Conservation (phyloP, 768 basidiomycete genomes). For the Neoboletus subvelutipes region DNA sequence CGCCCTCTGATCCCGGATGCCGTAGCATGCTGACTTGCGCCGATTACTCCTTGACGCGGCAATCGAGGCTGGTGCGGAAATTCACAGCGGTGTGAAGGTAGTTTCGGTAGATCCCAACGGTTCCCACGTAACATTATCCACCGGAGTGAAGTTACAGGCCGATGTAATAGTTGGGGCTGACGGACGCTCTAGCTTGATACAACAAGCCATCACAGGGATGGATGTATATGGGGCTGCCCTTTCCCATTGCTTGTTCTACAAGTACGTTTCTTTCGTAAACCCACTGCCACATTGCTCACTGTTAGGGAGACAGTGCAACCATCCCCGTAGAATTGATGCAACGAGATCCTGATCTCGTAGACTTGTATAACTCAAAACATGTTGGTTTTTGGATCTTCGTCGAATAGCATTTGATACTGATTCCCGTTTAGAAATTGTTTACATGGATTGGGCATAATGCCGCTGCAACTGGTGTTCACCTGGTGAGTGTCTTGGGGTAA, state of each 20-base stretch:
- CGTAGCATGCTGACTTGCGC: conserved; percentile 54
- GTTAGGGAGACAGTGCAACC: conserved; percentile 34
- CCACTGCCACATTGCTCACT: neutral
- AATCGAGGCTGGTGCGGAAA: conserved; percentile 44
- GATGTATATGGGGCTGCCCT: conserved; percentile 30
- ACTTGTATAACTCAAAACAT: conserved; percentile 24
- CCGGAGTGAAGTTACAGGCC: conserved; percentile 43
- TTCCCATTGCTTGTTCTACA: conserved; percentile 41
- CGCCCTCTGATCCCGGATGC: neutral
- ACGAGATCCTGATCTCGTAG: conserved; percentile 39
- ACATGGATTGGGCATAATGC: conserved; percentile 26
- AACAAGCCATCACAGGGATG: conserved; percentile 33
- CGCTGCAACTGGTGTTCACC: conserved; percentile 21
- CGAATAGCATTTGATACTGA: neutral
- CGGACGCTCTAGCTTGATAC: conserved; percentile 47
- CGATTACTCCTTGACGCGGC: conserved; percentile 48
- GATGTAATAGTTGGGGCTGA: conserved; percentile 65
- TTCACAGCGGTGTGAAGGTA: conserved; percentile 43
- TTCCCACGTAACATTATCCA: conserved; percentile 37
- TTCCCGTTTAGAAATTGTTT: conserved; percentile 8
- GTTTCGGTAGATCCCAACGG: conserved; percentile 35
- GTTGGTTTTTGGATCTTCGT: conserved; percentile 10
- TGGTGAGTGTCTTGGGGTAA: conserved; percentile 15
- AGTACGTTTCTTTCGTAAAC: conserved; percentile 31
- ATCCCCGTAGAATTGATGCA: conserved; percentile 41